Evolutionary conservation across 1,284 basidiomycete species (phyloP).

Genomic region (Cryptococcus amylolentus): DNA sequence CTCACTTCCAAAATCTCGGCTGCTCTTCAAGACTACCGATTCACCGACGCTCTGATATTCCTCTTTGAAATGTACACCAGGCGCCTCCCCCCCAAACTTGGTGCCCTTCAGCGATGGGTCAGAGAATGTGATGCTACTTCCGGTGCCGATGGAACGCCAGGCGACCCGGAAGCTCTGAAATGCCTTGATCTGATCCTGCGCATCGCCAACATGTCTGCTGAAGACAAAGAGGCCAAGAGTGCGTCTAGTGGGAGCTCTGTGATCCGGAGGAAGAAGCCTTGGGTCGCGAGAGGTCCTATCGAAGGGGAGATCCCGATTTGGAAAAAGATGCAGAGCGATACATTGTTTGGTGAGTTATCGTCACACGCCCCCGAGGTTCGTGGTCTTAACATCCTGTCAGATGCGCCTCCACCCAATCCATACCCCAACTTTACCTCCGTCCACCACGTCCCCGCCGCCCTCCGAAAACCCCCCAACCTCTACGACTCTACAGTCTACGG

Average conservation of each 20-base stretch:
- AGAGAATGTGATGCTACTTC: slow-evolving; percentile 58
- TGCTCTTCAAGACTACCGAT: slow-evolving; percentile 52
- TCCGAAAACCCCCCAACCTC: slow-evolving; percentile 54
- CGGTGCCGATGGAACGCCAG: slow-evolving; percentile 36
- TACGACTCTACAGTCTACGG: slow-evolving; percentile 55
- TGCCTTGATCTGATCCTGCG: slow-evolving; percentile 57
- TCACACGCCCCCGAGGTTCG: not conserved
- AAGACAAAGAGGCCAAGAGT: slow-evolving; percentile 10
- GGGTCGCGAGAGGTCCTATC: slow-evolving; percentile 31
- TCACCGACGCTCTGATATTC: slow-evolving; percentile 54
- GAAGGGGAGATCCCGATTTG: slow-evolving; percentile 40
- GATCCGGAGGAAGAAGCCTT: slow-evolving; percentile 24
- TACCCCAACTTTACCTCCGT: slow-evolving; percentile 34
- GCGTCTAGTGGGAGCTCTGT: slow-evolving; percentile 16
- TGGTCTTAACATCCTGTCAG: not conserved
- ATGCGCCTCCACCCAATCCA: slow-evolving; percentile 17
- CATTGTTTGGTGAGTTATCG: slow-evolving; percentile 27
- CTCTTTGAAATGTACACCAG: slow-evolving; percentile 58
- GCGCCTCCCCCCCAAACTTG: slow-evolving; percentile 55
- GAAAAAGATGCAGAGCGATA: slow-evolving; percentile 37
- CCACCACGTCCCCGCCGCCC: slow-evolving; percentile 48
- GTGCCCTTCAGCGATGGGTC: slow-evolving; percentile 59
- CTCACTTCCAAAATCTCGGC: slow-evolving; percentile 55
- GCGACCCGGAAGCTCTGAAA: slow-evolving; percentile 49
- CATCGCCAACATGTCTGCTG: slow-evolving; percentile 41